Evolutionary conservation across 176 grass and related monocot genomes (phyloP).

Genomic region (Tillandsia leiboldiana): DNA sequence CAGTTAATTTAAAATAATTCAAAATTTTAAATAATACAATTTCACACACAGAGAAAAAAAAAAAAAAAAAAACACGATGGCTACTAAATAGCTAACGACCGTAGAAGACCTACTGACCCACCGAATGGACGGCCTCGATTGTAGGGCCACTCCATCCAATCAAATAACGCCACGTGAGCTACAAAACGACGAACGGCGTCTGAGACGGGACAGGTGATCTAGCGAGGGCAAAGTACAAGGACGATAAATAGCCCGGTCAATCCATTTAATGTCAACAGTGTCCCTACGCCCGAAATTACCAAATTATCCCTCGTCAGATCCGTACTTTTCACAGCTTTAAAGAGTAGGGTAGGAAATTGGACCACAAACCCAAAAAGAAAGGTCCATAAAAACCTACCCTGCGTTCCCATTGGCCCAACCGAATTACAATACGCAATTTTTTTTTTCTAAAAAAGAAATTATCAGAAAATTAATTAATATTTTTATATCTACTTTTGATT

Average conservation of each 20-base stretch:
- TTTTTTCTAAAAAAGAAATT: neutral
- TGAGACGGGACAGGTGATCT: conserved; percentile 5
- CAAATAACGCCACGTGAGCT: neutral
- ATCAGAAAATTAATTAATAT: neutral
- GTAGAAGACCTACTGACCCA: neutral
- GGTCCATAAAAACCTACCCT: neutral
- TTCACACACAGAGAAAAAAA: too few relatives aligned
- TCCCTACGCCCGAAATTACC: conserved; percentile 1
- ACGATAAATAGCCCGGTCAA: conserved; percentile 13
- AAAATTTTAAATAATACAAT: too few relatives aligned
- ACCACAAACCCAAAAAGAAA: neutral
- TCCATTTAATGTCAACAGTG: conserved; percentile 21
- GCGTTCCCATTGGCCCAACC: neutral
- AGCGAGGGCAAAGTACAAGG: neutral
- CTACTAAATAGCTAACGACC: neutral
- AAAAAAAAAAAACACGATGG: too few relatives aligned
- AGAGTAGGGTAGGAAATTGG: neutral
- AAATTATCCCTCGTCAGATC: neutral
- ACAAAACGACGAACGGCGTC: conserved; percentile 16
- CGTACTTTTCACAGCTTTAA: conserved; percentile 3
- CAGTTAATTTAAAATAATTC: too few relatives aligned
- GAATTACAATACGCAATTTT: too few relatives aligned
- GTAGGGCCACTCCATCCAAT: neutral
- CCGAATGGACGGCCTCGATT: neutral
- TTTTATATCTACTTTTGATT: neutral